A percentile compares a stretch with the other conserved stretches of the same genome.
Evolutionary conservation across 495 filamentous ascomycete genomes (phyloP).

Genomic region (Penicillium daleae): DNA sequence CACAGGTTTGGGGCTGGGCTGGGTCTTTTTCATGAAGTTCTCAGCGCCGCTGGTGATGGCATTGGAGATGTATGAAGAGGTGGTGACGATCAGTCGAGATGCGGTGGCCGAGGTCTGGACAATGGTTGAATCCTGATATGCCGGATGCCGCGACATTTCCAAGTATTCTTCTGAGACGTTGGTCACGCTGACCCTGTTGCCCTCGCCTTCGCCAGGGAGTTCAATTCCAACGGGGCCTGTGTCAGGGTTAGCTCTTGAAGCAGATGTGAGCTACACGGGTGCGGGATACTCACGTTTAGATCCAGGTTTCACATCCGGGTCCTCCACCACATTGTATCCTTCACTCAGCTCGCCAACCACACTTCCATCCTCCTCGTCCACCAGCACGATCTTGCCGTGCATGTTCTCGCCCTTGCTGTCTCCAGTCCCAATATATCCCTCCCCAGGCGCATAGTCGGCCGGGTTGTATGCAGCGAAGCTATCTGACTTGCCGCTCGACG

Average conservation of each 20-base stretch:
- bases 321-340: conserved; percentile 78
- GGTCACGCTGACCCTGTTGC: conserved; percentile 69
- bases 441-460: conserved; percentile 73
- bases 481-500: conserved; percentile 47
- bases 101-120: conserved; percentile 90
- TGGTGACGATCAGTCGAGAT: conserved; percentile 90
- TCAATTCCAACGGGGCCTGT: conserved; percentile 89
- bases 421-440: conserved; percentile 64
- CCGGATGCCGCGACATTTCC: conserved; percentile 79
- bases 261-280: background rate
- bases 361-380: conserved; percentile 94
- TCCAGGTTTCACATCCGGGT: conserved; percentile 71
- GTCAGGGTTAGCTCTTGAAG: conserved; percentile 18
- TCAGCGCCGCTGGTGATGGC: conserved; percentile 76
- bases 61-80: conserved; percentile 76
- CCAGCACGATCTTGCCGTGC: conserved; percentile 82
- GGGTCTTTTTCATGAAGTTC: conserved; percentile 75
- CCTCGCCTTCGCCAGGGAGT: conserved; percentile 73
- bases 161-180: conserved; percentile 82
- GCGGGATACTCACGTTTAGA: conserved; percentile 72
- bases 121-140: conserved; percentile 82
- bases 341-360: conserved; percentile 90
- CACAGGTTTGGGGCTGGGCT: conserved; percentile 76
- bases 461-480: conserved; percentile 71
- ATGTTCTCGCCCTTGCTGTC: conserved; percentile 46